Conservation (phyloP, 495 filamentous ascomycete genomes). For the Penicillium goetzii region DNA sequence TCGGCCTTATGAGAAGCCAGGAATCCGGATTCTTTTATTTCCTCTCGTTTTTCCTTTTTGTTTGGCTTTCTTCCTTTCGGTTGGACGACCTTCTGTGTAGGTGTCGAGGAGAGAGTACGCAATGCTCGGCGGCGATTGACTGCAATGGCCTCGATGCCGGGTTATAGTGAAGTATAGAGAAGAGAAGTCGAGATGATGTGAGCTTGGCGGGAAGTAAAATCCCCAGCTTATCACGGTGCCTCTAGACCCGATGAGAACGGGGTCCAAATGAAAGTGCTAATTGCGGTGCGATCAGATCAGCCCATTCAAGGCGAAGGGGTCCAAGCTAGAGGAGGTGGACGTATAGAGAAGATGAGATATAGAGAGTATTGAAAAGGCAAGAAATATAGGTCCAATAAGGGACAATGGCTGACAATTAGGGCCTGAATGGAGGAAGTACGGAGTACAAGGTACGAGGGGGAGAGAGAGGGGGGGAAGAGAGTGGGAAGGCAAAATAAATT, state of each 20-base stretch:
- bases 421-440: neutral
- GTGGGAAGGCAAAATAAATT: neutral
- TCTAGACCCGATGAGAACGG: slow-evolving; percentile 4
- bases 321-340: slow-evolving; percentile 6
- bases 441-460: slow-evolving; percentile 1
- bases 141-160: neutral
- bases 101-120: neutral
- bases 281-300: slow-evolving; percentile 15
- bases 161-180: slow-evolving; percentile 6
- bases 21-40: neutral
- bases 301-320: slow-evolving; percentile 15
- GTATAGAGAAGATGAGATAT: neutral
- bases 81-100: neutral
- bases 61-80: neutral
- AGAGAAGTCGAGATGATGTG: slow-evolving; percentile 4
- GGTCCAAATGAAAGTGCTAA: neutral
- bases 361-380: neutral
- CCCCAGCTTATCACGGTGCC: slow-evolving; percentile 4
- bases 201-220: slow-evolving; percentile 3
- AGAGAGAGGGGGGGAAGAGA: slow-evolving; percentile 7
- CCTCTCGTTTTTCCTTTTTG: neutral
- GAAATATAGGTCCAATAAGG: slow-evolving; percentile 4
- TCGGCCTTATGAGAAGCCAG: neutral
- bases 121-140: neutral
- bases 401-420: neutral